phyloP scores from a whole-genome alignment of 2,329 filamentous ascomycete species.

The Madurella mycetomatis region DNA sequence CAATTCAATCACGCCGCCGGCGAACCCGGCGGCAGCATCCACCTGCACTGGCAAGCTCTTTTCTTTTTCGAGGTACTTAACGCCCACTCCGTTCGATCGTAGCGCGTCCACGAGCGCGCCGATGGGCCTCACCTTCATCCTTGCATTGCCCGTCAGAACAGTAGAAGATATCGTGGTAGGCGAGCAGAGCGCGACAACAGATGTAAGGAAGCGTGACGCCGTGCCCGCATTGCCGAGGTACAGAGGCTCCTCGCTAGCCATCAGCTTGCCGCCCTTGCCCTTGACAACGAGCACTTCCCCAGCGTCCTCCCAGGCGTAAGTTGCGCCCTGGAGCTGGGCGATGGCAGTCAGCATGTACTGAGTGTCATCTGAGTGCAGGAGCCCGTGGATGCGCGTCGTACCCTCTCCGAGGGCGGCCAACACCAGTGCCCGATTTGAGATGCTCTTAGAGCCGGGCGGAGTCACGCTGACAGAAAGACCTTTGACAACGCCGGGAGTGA shows the following conservation, averaged over 20 bases:
- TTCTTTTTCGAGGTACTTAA: slow-evolving; percentile 80
- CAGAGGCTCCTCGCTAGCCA: slow-evolving; percentile 69
- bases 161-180: slow-evolving; percentile 63
- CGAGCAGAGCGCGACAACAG: slow-evolving; percentile 78
- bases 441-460: slow-evolving; percentile 94
- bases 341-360: slow-evolving; percentile 97
- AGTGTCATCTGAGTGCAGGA: slow-evolving; percentile 94
- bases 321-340: slow-evolving; percentile 74
- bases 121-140: slow-evolving; percentile 95
- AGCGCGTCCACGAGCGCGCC: slow-evolving; percentile 89
- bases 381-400: slow-evolving; percentile 81
- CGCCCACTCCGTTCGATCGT: slow-evolving; percentile 75
- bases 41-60: slow-evolving; percentile 81
- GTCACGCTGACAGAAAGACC: slow-evolving; percentile 68
- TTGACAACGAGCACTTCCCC: slow-evolving; percentile 87
- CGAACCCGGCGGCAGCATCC: slow-evolving; percentile 74
- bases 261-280: slow-evolving; percentile 82
- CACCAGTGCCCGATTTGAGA: slow-evolving; percentile 93
- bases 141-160: slow-evolving; percentile 83
- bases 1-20: slow-evolving; percentile 82
- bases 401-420: slow-evolving; percentile 85
- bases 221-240: slow-evolving; percentile 97
- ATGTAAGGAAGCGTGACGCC: slow-evolving; percentile 90
- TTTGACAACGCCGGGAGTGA: slow-evolving; percentile 66
- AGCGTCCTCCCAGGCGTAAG: slow-evolving; percentile 89